These are phyloP conservation scores for Colletotrichum sp. DNA, from an alignment of 2,329 filamentous ascomycete genomes.

Conservation along the genomic window DNA sequence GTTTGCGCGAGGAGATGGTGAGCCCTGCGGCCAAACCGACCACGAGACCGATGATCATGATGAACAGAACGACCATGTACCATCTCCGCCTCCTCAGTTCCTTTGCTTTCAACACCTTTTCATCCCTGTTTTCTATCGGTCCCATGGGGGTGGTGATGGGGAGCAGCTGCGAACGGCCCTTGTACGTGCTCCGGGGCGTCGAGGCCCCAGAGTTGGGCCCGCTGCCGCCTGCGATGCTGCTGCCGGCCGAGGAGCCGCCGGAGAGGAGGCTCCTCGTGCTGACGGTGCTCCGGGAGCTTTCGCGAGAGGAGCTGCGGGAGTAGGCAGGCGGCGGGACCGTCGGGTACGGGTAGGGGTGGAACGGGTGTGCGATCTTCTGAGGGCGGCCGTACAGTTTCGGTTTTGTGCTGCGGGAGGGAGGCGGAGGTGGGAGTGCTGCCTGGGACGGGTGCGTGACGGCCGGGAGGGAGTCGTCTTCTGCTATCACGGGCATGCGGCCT, in stretches of 20 bases:
- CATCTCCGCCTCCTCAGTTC: slow-evolving; percentile 32
- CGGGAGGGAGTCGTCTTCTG: slow-evolving; percentile 33
- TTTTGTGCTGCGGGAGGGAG: background rate
- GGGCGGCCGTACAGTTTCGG: slow-evolving; percentile 7
- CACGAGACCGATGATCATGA: slow-evolving; percentile 34
- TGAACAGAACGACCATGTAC: slow-evolving; percentile 31
- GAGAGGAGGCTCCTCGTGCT: background rate
- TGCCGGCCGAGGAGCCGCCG: background rate
- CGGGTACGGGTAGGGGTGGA: slow-evolving; percentile 14
- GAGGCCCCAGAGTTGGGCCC: background rate
- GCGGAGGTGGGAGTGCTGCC: background rate
- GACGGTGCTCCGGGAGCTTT: slow-evolving; percentile 5
- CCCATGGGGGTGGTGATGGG: background rate
- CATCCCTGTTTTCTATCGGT: background rate
- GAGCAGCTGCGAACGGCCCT: background rate
- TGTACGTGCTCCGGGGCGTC: background rate
- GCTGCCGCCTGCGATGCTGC: background rate
- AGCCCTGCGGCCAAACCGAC: slow-evolving; percentile 45
- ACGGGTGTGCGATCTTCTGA: background rate
- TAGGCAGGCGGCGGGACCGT: slow-evolving; percentile 18
- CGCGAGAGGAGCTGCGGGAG: slow-evolving; percentile 9
- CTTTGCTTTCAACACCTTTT: slow-evolving; percentile 20
- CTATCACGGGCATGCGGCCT: slow-evolving; percentile 40
- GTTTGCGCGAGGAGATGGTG: slow-evolving; percentile 38
- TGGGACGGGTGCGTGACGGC: background rate